These are phyloP conservation scores for Aspergillus tubingensis DNA, from an alignment of 2,329 filamentous ascomycete species.

Conservation along the genomic window DNA sequence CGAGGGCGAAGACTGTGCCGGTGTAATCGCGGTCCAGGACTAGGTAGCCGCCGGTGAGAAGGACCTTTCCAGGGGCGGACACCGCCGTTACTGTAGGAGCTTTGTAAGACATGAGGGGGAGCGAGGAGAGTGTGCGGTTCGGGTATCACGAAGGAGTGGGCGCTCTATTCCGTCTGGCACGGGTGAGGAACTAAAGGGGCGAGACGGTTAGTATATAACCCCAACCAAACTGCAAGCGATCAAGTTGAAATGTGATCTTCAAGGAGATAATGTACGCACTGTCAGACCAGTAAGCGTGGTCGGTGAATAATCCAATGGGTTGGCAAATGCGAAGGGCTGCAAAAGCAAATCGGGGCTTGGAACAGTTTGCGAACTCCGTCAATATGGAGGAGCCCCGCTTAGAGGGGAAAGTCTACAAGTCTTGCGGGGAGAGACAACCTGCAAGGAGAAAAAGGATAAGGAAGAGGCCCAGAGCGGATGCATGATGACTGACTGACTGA, in stretches of 20 bases:
- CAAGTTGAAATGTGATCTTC: not conserved
- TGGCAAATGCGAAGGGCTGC: not conserved
- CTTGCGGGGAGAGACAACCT: not conserved
- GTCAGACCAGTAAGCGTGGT: not conserved
- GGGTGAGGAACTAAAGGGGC: not conserved
- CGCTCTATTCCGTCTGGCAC: not conserved
- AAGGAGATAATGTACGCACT: not conserved
- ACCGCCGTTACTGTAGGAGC: slow-evolving; percentile 55
- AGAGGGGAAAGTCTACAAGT: not conserved
- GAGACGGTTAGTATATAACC: not conserved
- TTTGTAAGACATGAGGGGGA: slow-evolving; percentile 15
- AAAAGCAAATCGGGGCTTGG: slow-evolving; percentile 3
- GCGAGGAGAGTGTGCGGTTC: not conserved
- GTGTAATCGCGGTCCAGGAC: slow-evolving; percentile 87
- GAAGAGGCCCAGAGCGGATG: not conserved
- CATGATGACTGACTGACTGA: not conserved
- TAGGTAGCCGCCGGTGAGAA: slow-evolving; percentile 91
- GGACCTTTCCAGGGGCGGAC: slow-evolving; percentile 93
- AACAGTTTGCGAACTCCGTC: not conserved
- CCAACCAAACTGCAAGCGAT: not conserved
- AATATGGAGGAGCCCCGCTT: slow-evolving; percentile 7
- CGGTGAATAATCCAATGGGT: not conserved
- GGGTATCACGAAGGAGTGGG: not conserved
- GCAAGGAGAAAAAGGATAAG: not conserved
- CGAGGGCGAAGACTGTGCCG: slow-evolving; percentile 66